These are phyloP conservation scores for Bertia moriformis DNA, from an alignment of 2,329 filamentous ascomycete genomes.

Conservation along the genomic window DNA sequence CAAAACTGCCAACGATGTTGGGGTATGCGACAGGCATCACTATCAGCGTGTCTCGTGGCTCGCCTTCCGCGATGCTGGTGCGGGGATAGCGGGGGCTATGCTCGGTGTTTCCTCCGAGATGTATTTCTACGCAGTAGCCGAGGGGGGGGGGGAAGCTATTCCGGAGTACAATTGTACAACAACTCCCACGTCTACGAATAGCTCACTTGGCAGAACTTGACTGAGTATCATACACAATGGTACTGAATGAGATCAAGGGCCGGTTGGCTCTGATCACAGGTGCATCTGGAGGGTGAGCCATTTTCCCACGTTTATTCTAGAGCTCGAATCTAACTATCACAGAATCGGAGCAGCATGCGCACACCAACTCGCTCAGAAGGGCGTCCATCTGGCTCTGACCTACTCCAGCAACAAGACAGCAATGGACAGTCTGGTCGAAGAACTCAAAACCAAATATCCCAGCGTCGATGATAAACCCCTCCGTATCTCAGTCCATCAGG, in stretches of 20 bases:
- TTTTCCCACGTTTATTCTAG: conserved; percentile 3
- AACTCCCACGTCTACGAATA: no score
- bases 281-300: conserved; percentile 16
- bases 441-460: conserved; percentile 10
- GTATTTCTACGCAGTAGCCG: no score
- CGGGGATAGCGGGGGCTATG: not conserved
- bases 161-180: no score
- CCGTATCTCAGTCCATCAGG: conserved; percentile 11
- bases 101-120: not conserved
- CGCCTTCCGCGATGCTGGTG: no score
- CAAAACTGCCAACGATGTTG: no score
- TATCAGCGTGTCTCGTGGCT: no score
- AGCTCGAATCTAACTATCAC: conserved; percentile 2
- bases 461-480: conserved; percentile 5
- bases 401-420: conserved; percentile 12
- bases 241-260: conserved; percentile 14
- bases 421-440: conserved; percentile 11
- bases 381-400: conserved; percentile 17
- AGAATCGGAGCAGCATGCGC: conserved; percentile 18
- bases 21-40: no score
- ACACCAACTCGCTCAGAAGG: conserved; percentile 15
- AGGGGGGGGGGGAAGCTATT: no score
- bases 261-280: conserved; percentile 18
- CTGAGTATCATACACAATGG: no score
- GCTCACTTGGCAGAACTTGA: no score